Base-by-base conservation (phyloP, 176 grass and related monocot species). In the Aegilops umbellulata region DNA sequence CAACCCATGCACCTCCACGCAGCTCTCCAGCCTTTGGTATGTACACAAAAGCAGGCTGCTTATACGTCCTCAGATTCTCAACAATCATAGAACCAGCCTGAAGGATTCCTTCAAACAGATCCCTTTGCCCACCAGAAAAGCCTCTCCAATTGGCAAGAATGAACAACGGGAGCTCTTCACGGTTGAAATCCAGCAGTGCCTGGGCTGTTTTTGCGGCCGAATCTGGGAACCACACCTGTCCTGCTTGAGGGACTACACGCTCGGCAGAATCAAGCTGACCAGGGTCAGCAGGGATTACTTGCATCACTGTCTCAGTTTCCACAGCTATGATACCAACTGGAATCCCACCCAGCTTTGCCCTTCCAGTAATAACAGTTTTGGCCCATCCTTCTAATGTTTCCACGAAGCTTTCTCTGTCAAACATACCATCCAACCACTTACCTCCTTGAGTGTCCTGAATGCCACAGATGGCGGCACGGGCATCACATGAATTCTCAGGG, bases 141-240 rank as follows among this genome's bases (percentile, higher is more conserved):
- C 96, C 96, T 92, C 96, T 91, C 96, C 96, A 98, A 82, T 98
- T 98, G 29, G 96, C 96, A 82, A 98, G 94, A 8, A 98, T 98
- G 85, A 98, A 98, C 63, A 98, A 55, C 19, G 96, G 96, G 70
- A 98, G 84, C 75, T 94, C 93, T 89, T 98, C 96, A 39, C 34
- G 86, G 82, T 98, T 98, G 77, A 98, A 98, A 92, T 98, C 96
- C 80, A 88, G 84, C 79, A 98, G 88, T 31, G 96, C 92, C 82
- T 98, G 96, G n/a, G 96, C 91, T 10, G 96, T 98, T 89, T 98
- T 98, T 60, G 90, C 82, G 31, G 96, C 96, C 81, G 96, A 98
- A 85, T 98, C 96, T 10, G 96, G 96, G 79, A 94, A 98, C 96
- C 96, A 98, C 27, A 98, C 96, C 78, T 98, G 96, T 60, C 96